Base-by-base conservation (phyloP, 805 yeast genomes). In the Lipomyces sp. region DNA sequence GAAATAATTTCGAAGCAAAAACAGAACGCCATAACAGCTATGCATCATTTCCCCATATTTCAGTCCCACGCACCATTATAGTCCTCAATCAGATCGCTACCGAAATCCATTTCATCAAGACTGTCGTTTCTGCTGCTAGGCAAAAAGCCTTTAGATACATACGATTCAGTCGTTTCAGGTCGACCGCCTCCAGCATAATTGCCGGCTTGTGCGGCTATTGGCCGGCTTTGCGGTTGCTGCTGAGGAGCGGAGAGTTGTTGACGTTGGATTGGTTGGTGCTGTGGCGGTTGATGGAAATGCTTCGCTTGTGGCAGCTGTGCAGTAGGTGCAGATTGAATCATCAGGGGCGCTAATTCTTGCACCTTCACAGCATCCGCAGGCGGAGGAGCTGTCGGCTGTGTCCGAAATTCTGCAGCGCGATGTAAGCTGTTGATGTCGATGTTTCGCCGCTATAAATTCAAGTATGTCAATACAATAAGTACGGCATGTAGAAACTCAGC, bases 61-160 rank as follows among this genome's bases (percentile, higher is more conserved):
- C 11, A 23, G 21, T 14, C 6, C 33, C 39, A 29, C 43, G 34
- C 35, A 49, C 54, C 54, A 24, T 49, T 45, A 23, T 47, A 51
- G 10, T 51, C 57, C 16, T 47, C 55, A 22, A 48, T 36, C 23
- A 48, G 35, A 22, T 52, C 57, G 29, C 54, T 48, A 21, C 56
- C 56, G 35, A 47, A 52, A 10, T 49, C 44, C 49, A 44, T 49
- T 19, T 40, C 43, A 19, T 37, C 45, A 18, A 31, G 28, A 16
- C 42, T 43, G 23, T 34, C 33, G 16, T 39, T 13, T 18, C 47
- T 38, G 33, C 31, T 39, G 10, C 29, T 13, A 6, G 47, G 33
- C 8, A 36, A 41, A n/a, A 11, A 38, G 21, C 34, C 53, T 34
- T 35, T 34, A 8, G 45, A 39, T 14, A 35, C 36, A 21, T 18